Evolutionary conservation across 768 basidiomycete species (phyloP).

Genomic region (Dendrothele bispora): DNA sequence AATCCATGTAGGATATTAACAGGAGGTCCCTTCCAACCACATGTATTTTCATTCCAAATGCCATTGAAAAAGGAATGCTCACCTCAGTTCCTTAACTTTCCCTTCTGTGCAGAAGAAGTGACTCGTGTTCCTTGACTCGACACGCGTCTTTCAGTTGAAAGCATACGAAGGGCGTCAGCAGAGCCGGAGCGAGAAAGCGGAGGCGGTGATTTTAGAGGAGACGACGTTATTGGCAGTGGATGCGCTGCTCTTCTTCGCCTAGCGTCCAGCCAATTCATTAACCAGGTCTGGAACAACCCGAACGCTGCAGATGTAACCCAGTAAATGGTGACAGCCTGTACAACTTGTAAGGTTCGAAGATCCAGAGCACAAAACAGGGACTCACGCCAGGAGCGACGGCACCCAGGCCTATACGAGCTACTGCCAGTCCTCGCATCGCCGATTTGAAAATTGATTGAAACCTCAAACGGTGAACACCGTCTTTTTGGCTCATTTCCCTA

Average conservation of each 20-base stretch:
- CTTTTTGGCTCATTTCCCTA: constrained; percentile 38
- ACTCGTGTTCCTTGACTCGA: neutral
- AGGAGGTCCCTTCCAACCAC: constrained; percentile 73
- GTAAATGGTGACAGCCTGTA: constrained; percentile 71
- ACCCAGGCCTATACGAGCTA: constrained; percentile 67
- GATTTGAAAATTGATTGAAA: constrained; percentile 40
- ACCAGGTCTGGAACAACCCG: constrained; percentile 75
- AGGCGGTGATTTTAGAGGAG: neutral
- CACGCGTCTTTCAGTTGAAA: neutral
- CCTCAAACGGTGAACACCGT: constrained; percentile 47
- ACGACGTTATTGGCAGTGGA: neutral
- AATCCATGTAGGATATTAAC: constrained; percentile 23
- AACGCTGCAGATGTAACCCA: constrained; percentile 79
- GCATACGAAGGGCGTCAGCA: neutral
- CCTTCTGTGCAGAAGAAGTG: constrained; percentile 8
- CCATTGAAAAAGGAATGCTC: constrained; percentile 12
- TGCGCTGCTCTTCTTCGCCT: constrained; percentile 28
- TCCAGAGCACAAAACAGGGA: constrained; percentile 11
- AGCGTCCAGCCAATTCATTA: constrained; percentile 63
- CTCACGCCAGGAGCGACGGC: constrained; percentile 72
- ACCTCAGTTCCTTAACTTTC: constrained; percentile 16
- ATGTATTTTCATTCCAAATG: constrained; percentile 63
- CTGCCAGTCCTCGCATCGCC: constrained; percentile 54
- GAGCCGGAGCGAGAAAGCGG: constrained; percentile 1
- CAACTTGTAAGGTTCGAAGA: constrained; percentile 7